Percentiles rank a stretch among this genome's conserved stretches.
Evolutionary conservation across 768 basidiomycete species (phyloP).

Genomic region (Leccinum variicolor): DNA sequence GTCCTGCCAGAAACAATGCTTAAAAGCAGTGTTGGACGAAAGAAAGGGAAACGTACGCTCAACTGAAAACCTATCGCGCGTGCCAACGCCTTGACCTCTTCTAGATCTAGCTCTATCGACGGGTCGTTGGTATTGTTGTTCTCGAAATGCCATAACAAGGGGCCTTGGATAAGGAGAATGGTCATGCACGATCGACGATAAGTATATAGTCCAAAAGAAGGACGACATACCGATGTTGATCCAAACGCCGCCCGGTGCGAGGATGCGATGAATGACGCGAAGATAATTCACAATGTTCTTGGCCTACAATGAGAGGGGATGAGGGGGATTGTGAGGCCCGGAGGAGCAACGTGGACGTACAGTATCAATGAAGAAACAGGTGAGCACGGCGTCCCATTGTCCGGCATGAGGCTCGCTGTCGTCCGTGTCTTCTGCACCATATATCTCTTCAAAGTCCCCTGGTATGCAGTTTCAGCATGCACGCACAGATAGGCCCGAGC

Average conservation of each 20-base stretch:
- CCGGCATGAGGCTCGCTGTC: conserved; percentile 67
- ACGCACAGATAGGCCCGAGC: not conserved
- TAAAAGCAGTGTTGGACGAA: not conserved
- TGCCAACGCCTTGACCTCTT: conserved; percentile 79
- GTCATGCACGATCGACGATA: not conserved
- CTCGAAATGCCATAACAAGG: conserved; percentile 96
- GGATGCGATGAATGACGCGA: conserved; percentile 74
- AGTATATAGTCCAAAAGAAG: not conserved
- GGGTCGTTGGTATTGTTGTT: conserved; percentile 79
- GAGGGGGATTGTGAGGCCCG: too few species aligned
- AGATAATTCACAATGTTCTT: conserved; percentile 92
- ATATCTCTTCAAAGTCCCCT: conserved; percentile 95
- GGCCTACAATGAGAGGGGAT: conserved; percentile 46
- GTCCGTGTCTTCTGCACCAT: conserved; percentile 52
- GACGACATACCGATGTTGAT: conserved; percentile 60
- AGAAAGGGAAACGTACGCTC: conserved; percentile 45
- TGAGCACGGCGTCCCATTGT: conserved; percentile 85
- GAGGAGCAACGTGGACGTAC: conserved; percentile 38
- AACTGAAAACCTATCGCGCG: conserved; percentile 78
- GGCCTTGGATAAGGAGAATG: conserved; percentile 46
- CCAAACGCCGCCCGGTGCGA: conserved; percentile 88
- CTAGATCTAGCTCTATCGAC: conserved; percentile 85
- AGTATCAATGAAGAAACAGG: conserved; percentile 97
- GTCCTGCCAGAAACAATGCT: conserved; percentile 50
- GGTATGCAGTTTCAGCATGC: conserved; percentile 3